Evolutionary conservation across 768 basidiomycete genomes (phyloP).

Genomic region (Paxillus rubicundulus): DNA sequence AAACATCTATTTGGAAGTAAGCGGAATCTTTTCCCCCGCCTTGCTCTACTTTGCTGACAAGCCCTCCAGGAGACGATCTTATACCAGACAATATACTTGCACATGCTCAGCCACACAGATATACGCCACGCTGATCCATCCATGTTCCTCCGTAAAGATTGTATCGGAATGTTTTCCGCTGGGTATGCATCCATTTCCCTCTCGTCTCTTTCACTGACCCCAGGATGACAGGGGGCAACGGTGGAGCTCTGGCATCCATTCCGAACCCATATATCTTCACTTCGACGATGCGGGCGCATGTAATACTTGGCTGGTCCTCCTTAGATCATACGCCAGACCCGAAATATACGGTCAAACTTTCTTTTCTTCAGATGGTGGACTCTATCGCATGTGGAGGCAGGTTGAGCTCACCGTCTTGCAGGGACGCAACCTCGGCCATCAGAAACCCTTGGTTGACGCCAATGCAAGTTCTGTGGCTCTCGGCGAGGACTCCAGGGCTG

Average conservation of each 20-base stretch:
- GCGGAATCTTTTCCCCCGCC: slow-evolving; percentile 18
- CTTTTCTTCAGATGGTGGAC: slow-evolving; percentile 60
- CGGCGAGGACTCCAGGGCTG: slow-evolving; percentile 35
- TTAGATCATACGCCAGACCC: slow-evolving; percentile 77
- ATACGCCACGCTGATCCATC: slow-evolving; percentile 76
- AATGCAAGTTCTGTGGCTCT: slow-evolving; percentile 25
- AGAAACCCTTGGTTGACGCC: slow-evolving; percentile 33
- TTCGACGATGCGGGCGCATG: slow-evolving; percentile 63
- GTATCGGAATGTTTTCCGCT: slow-evolving; percentile 65
- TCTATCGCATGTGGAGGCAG: slow-evolving; percentile 87
- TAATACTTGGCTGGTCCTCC: slow-evolving; percentile 75
- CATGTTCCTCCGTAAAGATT: slow-evolving; percentile 73
- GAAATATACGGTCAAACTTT: slow-evolving; percentile 71
- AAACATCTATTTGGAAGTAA: slow-evolving; percentile 73
- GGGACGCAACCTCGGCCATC: slow-evolving; percentile 67
- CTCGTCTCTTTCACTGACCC: slow-evolving; percentile 8
- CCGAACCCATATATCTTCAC: slow-evolving; percentile 72
- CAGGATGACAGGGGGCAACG: slow-evolving; percentile 49
- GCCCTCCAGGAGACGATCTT: slow-evolving; percentile 60
- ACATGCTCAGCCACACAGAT: slow-evolving; percentile 75
- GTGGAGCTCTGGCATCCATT: slow-evolving; percentile 48
- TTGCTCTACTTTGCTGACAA: slow-evolving; percentile 9
- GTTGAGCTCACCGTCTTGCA: slow-evolving; percentile 71
- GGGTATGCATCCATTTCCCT: slow-evolving; percentile 40
- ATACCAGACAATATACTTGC: slow-evolving; percentile 70